Conservation (phyloP, 768 basidiomycete genomes). For the Leccinum rimulosum region DNA sequence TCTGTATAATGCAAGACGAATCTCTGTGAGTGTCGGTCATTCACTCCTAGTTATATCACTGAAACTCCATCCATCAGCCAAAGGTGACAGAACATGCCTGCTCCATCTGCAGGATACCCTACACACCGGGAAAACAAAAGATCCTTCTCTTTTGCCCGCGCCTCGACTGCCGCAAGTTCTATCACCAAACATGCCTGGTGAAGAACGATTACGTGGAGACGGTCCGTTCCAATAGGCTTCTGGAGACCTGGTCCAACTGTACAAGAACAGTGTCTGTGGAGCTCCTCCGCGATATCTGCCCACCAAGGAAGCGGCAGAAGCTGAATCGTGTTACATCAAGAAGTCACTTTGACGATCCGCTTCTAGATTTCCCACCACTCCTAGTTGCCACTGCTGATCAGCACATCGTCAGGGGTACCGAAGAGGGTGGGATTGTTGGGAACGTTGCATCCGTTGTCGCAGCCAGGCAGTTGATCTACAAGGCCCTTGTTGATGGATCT, state of each 20-base stretch:
- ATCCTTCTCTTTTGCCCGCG: constrained; percentile 60
- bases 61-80: constrained; percentile 33
- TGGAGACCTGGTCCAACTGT: constrained; percentile 39
- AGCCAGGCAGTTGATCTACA: constrained; percentile 49
- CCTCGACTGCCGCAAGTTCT: constrained; percentile 44
- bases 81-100: constrained; percentile 41
- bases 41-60: background rate
- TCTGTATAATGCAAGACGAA: constrained; percentile 30
- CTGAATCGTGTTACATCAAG: background rate
- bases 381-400: constrained; percentile 48
- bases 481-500: constrained; percentile 26
- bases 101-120: constrained; percentile 41
- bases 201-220: constrained; percentile 25
- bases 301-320: constrained; percentile 19
- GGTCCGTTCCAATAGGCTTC: constrained; percentile 23
- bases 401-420: constrained; percentile 49
- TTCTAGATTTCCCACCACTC: constrained; percentile 32
- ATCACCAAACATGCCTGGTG: constrained; percentile 48
- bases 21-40: constrained; percentile 34
- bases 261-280: constrained; percentile 18
- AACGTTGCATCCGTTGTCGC: constrained; percentile 46
- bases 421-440: constrained; percentile 46
- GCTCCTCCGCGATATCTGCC: background rate
- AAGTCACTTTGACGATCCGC: background rate
- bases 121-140: constrained; percentile 40